Conservation (phyloP, 192 early-diverging fungal species). For the Backusella australiensis region DNA sequence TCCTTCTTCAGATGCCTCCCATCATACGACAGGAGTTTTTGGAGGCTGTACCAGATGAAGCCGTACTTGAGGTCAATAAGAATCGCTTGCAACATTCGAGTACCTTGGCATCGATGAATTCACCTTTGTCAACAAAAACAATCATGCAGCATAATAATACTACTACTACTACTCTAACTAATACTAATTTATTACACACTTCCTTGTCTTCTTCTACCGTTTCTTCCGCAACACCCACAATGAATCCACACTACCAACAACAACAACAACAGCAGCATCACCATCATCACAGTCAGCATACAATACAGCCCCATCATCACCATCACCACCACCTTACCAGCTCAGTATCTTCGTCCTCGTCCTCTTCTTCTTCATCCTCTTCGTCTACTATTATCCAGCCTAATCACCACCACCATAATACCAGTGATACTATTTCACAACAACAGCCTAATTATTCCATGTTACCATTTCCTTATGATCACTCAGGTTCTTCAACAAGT, state of each 20-base stretch:
- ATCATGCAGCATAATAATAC: background rate
- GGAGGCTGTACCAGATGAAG: slow-evolving; percentile 47
- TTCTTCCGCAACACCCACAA: background rate
- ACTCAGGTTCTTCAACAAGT: background rate
- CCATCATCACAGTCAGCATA: background rate
- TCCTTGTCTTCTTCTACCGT: slow-evolving; percentile 2
- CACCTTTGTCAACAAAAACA: background rate
- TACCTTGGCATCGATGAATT: background rate
- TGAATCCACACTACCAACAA: background rate
- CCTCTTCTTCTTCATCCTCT: background rate
- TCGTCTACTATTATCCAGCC: background rate
- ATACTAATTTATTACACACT: slow-evolving; percentile 1
- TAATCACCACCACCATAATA: background rate
- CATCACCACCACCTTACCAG: background rate
- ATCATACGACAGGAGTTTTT: slow-evolving; percentile 41
- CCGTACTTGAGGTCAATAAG: slow-evolving; percentile 36
- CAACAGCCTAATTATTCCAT: background rate
- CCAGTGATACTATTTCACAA: background rate
- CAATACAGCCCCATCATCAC: background rate
- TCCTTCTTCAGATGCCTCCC: slow-evolving; percentile 42
- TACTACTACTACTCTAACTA: background rate
- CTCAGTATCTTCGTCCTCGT: background rate
- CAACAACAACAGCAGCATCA: background rate
- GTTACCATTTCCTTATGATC: background rate
- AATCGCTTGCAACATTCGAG: slow-evolving; percentile 1